Evolutionary conservation across 495 filamentous ascomycete species (phyloP).

Genomic region (Penicillium waksmanii): DNA sequence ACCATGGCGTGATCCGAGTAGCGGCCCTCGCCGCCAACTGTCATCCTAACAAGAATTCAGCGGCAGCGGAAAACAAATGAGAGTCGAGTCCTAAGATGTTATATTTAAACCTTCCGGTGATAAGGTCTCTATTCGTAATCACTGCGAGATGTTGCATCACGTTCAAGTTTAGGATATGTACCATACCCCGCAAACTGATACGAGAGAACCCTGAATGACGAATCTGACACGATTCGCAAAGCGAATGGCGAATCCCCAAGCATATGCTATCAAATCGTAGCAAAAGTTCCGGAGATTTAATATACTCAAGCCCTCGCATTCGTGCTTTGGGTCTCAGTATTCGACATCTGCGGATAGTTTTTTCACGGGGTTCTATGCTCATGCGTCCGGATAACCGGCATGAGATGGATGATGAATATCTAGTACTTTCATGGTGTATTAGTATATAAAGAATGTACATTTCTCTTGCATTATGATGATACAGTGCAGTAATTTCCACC

Average conservation of each 20-base stretch:
- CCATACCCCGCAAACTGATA: neutral
- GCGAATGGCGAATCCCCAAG: neutral
- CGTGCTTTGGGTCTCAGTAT: slow-evolving; percentile 4
- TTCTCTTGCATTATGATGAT: too few relatives aligned
- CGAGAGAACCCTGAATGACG: slow-evolving; percentile 4
- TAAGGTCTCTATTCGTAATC: slow-evolving; percentile 6
- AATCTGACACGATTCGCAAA: slow-evolving; percentile 19
- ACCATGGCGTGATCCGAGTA: neutral
- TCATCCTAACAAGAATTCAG: neutral
- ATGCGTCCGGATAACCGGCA: slow-evolving; percentile 23
- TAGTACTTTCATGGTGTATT: neutral
- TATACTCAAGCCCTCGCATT: neutral
- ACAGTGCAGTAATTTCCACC: neutral
- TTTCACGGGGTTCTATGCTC: neutral
- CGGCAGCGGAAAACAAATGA: neutral
- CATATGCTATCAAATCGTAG: neutral
- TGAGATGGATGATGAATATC: slow-evolving; percentile 13
- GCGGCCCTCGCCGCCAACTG: neutral
- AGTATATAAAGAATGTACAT: too few relatives aligned
- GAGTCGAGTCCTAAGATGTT: neutral
- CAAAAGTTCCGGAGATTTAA: neutral
- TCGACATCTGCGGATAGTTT: slow-evolving; percentile 15
- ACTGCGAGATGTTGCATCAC: slow-evolving; percentile 13
- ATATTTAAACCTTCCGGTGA: slow-evolving; percentile 6
- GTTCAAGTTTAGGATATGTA: slow-evolving; percentile 6